Base-by-base conservation (phyloP, 2,329 filamentous ascomycete genomes). In the Sporothrix dimorphospora region DNA sequence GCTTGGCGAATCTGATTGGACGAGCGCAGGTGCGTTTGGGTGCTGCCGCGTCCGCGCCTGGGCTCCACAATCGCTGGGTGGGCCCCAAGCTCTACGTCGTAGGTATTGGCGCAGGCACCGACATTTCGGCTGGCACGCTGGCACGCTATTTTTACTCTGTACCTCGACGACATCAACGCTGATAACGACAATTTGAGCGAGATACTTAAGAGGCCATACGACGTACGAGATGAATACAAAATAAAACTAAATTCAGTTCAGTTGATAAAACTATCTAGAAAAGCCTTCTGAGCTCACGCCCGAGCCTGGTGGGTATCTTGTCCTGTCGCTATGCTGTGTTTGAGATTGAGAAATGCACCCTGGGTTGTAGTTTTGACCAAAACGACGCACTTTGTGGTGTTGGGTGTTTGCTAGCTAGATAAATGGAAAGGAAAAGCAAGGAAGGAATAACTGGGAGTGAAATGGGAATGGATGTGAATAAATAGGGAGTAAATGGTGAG, bases 321-420 rank as follows among this genome's bases (percentile, higher is more conserved):
- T 67, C 45, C 65, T 67, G 65, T 67, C 65, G 65, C 65, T 67
- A 67, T 67, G 65, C 65, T 67, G 65, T 67, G n/a, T 61, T 65
- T 45, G 59, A 27, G n/a, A 63, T 65, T 27, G 59, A 45, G 24
- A 51, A 67, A 67, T 16, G 45, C 65, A 67, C 27, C 9, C 42
- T 8, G 14, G 24, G 55, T 40, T 14, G 55, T 21, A 34, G 30
- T 59, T 21, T 59, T 14, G 55, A 38, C 59, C n/a, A 63, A 63
- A 42, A 45, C 11, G n/a, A 42, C 38, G 42, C 24, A 27, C 24
- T 8, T 40, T 8, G 42, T 19, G 42, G 42, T 34, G 24, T n/a
- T 49, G 24, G 42, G 42, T 34, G 24, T n/a, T 49, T 14, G 63
- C 42, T 66, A 21, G 42, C 24, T 66, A 49, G 63, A 34, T 65